Evolutionary conservation across 768 basidiomycete genomes (phyloP), one percentile per base, ranked within the genome.

Genomic region (Omphalotus guepiniiformis): DNA sequence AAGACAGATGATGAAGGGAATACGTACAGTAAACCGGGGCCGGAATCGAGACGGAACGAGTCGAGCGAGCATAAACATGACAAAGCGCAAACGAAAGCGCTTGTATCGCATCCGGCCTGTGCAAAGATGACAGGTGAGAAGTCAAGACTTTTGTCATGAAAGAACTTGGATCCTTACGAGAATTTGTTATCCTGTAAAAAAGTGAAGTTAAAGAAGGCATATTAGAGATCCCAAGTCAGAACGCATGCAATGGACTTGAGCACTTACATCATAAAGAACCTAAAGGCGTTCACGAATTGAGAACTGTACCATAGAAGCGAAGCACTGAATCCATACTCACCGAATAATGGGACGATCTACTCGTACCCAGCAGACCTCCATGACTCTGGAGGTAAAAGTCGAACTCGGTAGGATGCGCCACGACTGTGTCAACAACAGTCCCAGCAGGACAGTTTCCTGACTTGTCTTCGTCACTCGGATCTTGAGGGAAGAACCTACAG

Each of bases 21-120:
- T 34, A 44, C 83, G 61, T 54, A 88, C 87, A 89, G 54, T 89
- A 89, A 0, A 89, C 86, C 0, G 88, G 88, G 0, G 87, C 88
- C 0, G 88, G 88, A 41, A 89, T 88, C 0, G 88, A 89, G 1
- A 89, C 88, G 0, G 86, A 85, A 19, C 88, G 80, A 3, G 87
- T 89, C 8, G 86, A 80, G 2, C 88, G 77, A 1, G 88, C 85
- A 53, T 88, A 82, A 2, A 82, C 77, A 42, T 84, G 82, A 54
- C 80, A 82, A 0, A 83, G 63, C 0, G 87, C 82, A 43, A 85
- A 91, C 0, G 88, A 82, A 3, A 83, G 57, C 0, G 76, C 74
- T 45, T 88, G 85, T 6, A 88, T 58, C 22, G 74, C 72, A 54
- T 85, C 83, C 19, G 80, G 70, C 29, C 78, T 80, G 52, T 39